Evolutionary conservation across 306 rosid genomes (phyloP), one percentile per base, ranked within the genome.

Genomic region (Lathyrus tuberosus): DNA sequence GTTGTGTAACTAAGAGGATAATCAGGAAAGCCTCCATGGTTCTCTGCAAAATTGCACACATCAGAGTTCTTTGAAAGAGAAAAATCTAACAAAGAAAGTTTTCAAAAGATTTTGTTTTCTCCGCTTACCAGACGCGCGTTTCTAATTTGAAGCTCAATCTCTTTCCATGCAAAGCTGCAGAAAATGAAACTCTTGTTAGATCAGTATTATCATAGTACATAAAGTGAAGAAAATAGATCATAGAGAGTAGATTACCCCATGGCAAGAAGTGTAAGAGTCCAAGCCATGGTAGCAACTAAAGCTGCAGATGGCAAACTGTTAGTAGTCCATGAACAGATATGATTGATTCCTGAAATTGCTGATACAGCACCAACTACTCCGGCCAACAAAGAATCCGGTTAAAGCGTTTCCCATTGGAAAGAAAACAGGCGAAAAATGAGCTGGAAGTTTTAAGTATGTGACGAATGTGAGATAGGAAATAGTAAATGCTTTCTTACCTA

Each of bases 371-470:
- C 98, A 61, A 90, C 86, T 6, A 88, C 98, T 78, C 88, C 95
- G 41, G 97, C 97, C 2, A 38, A 90, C 97, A 51, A 88, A 90
- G 88, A 94, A 94, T 4, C 98, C 97, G 22, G 96, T 90, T 24
- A 97, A 88, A 44, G 91, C 98, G 74, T 94, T 94, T 60, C 97
- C 98, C 89, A 94, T 88, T 0, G 97, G 98, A 40, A 94, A 94
- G 79, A 81, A 84, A 42, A 94, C 70, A 2, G 98, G 97, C 4
- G 97, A 83, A 73, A 94, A 93, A 62, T 93, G 98, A 4, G 96
- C 96, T 8, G 96, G 97, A 17, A 88, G 92, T 41, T 70, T 24
- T 48, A 48, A 48, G 16, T 48, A 48, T 48, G 5, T 6, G 4
- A 1, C 54, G 17, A 11, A 48, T 52, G 31, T 20, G 33, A 43